Evolutionary conservation across 495 filamentous ascomycete species (phyloP).

Genomic region (Hypoxylon fuscum): DNA sequence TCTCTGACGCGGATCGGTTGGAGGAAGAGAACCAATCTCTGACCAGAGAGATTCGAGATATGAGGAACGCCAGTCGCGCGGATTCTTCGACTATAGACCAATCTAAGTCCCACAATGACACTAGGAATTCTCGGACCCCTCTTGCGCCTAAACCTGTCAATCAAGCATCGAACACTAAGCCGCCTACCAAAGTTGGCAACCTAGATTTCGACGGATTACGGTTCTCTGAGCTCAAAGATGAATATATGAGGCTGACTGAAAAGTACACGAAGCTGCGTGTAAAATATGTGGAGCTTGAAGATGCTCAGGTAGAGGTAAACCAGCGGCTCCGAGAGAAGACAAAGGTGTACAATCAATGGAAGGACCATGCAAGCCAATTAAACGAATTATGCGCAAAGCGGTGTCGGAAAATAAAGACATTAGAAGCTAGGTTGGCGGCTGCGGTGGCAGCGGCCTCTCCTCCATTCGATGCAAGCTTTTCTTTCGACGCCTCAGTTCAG

Average conservation of each 20-base stretch:
- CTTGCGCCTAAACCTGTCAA: conserved; percentile 36
- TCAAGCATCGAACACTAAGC: conserved; percentile 20
- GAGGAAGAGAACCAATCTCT: conserved; percentile 49
- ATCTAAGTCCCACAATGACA: neutral
- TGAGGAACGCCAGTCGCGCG: conserved; percentile 15
- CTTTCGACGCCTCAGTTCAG: conserved; percentile 14
- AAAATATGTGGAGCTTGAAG: conserved; percentile 45
- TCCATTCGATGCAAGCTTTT: conserved; percentile 22
- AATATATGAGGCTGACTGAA: conserved; percentile 42
- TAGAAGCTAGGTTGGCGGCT: conserved; percentile 35
- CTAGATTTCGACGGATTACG: conserved; percentile 31
- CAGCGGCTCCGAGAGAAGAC: conserved; percentile 38
- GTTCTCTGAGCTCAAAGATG: conserved; percentile 39
- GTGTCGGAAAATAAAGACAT: conserved; percentile 40
- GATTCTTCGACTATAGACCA: neutral
- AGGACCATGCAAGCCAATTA: conserved; percentile 36
- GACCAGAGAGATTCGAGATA: conserved; percentile 42
- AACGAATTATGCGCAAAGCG: conserved; percentile 33
- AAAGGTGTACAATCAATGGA: conserved; percentile 33
- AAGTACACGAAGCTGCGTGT: conserved; percentile 36
- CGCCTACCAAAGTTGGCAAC: conserved; percentile 26
- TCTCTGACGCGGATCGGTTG: conserved; percentile 38
- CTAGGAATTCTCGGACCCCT: conserved; percentile 26
- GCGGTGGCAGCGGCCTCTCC: conserved; percentile 9
- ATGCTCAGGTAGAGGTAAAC: conserved; percentile 45